Base-by-base conservation (phyloP, 2,329 filamentous ascomycete genomes). In the Cladosporium phlei region DNA sequence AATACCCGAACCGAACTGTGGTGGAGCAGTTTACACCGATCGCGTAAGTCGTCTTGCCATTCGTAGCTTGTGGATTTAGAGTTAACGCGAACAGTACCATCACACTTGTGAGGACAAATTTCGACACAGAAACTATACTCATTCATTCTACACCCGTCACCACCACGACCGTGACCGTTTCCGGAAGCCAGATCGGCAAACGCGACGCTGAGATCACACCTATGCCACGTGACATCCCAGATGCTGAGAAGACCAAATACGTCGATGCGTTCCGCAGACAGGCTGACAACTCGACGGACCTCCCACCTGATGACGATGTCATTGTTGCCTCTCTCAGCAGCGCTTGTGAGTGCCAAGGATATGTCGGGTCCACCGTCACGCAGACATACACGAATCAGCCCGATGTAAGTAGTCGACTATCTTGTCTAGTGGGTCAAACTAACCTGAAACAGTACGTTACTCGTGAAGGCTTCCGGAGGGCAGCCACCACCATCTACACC, bases 341-440 rank as follows among this genome's bases (percentile, higher is more conserved):
- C 43, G 63, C 62, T 29, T 66, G 63, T 46, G 35, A 24, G n/a
- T 65, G 62, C 45, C 58, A 59, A 30, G 50, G 47, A 5, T 58
- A 55, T 35, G 49, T 38, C 16, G 54, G 52, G 1, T 34, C 56
- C 9, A 61, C 59, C 3, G 52, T 59, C 5, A 62, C 58, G 2
- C 37, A 53, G 17, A 63, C 61, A 3, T 59, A 51, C 42, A 62
- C 63, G 5, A 51, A 57, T 19, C 33, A 47, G n/a, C 27, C 54
- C 3, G 35, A 39, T 5, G 57, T 61, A 43, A 52, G 54, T 50
- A 9, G 10, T 14, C n/a, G n/a, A n/a, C n/a, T n/a, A n/a, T n/a
- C n/a, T n/a, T n/a, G n/a, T n/a, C n/a, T n/a, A n/a, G n/a, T n/a
- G n/a, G n/a, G n/a, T n/a, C n/a, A n/a, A n/a, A n/a, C n/a, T n/a